Conservation (phyloP, 768 basidiomycete genomes). For the Clavulina sp. region DNA sequence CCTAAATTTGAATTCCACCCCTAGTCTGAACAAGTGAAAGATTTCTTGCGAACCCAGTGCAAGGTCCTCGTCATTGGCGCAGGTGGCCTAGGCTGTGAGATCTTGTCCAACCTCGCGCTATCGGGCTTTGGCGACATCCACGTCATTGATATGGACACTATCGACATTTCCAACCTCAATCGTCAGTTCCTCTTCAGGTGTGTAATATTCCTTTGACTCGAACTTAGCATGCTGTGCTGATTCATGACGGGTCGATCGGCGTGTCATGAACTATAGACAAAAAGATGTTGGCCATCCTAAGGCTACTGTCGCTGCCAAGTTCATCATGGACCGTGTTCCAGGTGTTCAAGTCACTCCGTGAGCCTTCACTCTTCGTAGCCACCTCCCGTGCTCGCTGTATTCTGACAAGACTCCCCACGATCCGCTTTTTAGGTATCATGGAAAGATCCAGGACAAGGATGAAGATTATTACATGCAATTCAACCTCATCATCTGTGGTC, state of each 20-base stretch:
- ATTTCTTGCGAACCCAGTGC: conserved; percentile 62
- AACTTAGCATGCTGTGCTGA: background rate
- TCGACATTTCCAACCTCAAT: conserved; percentile 97
- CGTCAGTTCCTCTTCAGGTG: conserved; percentile 96
- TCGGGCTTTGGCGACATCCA: conserved; percentile 97
- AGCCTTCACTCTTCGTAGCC: conserved; percentile 19
- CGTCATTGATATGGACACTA: conserved; percentile 99
- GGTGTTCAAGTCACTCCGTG: conserved; percentile 96
- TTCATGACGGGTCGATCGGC: conserved; percentile 1
- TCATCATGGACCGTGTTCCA: conserved; percentile 89
- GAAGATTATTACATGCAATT: conserved; percentile 94
- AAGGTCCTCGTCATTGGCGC: conserved; percentile 98
- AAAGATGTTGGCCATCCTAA: conserved; percentile 91
- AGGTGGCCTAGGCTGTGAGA: conserved; percentile 92
- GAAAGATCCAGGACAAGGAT: conserved; percentile 96
- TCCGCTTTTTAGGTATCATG: conserved; percentile 50
- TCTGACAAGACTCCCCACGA: background rate
- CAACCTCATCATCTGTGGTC: conserved; percentile 89
- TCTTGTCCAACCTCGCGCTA: conserved; percentile 86
- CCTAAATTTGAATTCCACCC: background rate
- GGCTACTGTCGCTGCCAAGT: conserved; percentile 85
- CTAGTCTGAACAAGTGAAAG: conserved; percentile 75
- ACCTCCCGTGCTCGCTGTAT: background rate
- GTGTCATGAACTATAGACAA: conserved; percentile 27
- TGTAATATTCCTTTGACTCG: conserved; percentile 7